Percentiles rank a stretch among this genome's conserved stretches.
Conservation (phyloP, 2,329 filamentous ascomycete genomes). For the Fusarium pilosicola region DNA sequence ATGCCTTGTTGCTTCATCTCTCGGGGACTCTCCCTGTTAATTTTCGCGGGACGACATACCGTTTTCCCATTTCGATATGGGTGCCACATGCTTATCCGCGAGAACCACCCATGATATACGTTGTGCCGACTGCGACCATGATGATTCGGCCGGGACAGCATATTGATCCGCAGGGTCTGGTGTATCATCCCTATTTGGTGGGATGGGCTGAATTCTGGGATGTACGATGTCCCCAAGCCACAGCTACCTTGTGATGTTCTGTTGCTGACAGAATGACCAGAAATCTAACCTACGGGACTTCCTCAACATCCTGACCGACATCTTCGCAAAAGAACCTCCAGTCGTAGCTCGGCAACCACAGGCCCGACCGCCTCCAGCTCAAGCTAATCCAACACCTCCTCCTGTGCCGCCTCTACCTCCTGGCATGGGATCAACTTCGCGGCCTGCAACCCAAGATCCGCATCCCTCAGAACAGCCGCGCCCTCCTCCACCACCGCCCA, state of each 20-base stretch:
- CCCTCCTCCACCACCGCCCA: slow-evolving; percentile 66
- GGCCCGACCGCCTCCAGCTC: slow-evolving; percentile 51
- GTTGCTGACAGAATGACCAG: slow-evolving; percentile 52
- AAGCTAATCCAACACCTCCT: slow-evolving; percentile 61
- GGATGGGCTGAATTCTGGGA: slow-evolving; percentile 92
- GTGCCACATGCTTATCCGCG: slow-evolving; percentile 89
- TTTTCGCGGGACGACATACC: slow-evolving; percentile 89
- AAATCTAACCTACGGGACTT: slow-evolving; percentile 88
- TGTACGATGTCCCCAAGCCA: slow-evolving; percentile 62
- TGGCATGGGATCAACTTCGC: slow-evolving; percentile 60
- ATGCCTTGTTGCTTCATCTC: slow-evolving; percentile 86
- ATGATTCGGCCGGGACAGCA: slow-evolving; percentile 91
- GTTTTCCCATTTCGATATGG: slow-evolving; percentile 94
- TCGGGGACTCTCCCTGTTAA: slow-evolving; percentile 89
- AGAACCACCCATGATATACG: slow-evolving; percentile 87
- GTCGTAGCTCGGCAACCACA: slow-evolving; percentile 76
- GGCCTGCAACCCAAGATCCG: slow-evolving; percentile 50
- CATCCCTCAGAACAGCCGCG: slow-evolving; percentile 47
- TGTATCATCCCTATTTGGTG: slow-evolving; percentile 95
- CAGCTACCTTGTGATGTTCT: neutral
- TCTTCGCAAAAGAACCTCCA: slow-evolving; percentile 95
- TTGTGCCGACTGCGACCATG: slow-evolving; percentile 90
- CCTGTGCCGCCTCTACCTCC: slow-evolving; percentile 78
- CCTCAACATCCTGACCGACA: slow-evolving; percentile 80
- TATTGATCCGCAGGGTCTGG: slow-evolving; percentile 89